Evolutionary conservation across 1,139 yeast genomes (phyloP).

Genomic region (Geotrichum siamense): DNA sequence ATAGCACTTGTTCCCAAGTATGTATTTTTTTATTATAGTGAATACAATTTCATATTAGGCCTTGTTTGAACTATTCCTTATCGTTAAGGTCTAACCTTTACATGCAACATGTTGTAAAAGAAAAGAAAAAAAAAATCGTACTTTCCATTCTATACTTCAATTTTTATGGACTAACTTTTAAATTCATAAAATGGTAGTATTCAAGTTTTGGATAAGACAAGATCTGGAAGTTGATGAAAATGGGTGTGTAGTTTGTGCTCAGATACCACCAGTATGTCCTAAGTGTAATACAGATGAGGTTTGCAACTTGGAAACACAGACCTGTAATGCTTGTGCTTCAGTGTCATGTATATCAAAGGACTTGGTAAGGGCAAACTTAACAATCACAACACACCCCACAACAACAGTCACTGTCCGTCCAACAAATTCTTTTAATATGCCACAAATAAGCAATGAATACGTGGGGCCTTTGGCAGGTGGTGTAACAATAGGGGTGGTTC

Average conservation of each 20-base stretch:
- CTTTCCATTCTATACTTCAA: too few relatives aligned
- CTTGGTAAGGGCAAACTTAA: background rate
- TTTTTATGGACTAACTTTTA: background rate
- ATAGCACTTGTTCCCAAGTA: too few relatives aligned
- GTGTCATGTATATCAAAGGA: conserved; percentile 18
- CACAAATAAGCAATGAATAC: conserved; percentile 2
- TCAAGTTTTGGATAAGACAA: too few relatives aligned
- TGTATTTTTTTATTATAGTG: too few relatives aligned
- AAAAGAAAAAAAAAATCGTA: too few relatives aligned
- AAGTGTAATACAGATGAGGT: conserved; percentile 21
- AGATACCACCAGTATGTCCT: conserved; percentile 15
- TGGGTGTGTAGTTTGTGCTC: conserved; percentile 14
- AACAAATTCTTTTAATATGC: background rate
- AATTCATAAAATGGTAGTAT: background rate
- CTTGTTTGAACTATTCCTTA: too few relatives aligned
- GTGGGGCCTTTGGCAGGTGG: conserved; percentile 16
- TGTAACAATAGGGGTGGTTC: conserved; percentile 9
- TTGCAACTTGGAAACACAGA: conserved; percentile 39
- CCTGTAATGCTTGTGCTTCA: conserved; percentile 51
- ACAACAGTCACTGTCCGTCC: conserved; percentile 15
- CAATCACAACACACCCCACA: conserved; percentile 12
- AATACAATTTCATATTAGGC: too few relatives aligned
- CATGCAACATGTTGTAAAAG: too few relatives aligned
- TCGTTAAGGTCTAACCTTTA: too few relatives aligned
- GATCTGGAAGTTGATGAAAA: background rate